Percentiles rank a stretch among this genome's conserved stretches.
These are phyloP conservation scores for Zygoascus sp. DNA, from an alignment of 1,139 yeast genomes.

Conservation along the genomic window DNA sequence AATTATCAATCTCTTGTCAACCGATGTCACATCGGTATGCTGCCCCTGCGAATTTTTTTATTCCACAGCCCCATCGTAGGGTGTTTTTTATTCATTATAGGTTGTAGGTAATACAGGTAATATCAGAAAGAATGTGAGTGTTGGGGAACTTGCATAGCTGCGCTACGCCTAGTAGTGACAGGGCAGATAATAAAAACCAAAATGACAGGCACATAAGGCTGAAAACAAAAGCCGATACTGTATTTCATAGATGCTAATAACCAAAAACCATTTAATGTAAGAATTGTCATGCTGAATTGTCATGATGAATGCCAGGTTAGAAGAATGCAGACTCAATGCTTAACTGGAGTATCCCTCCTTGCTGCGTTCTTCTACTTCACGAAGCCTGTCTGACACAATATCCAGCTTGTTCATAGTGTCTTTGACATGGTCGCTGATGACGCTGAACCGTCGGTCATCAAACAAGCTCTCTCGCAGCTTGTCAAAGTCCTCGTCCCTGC, in stretches of 20 bases:
- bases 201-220: too few species aligned
- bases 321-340: too few species aligned
- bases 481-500: slow-evolving; percentile 30
- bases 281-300: too few species aligned
- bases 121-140: not conserved
- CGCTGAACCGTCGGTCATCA: slow-evolving; percentile 42
- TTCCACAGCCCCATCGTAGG: not conserved
- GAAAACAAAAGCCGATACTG: too few species aligned
- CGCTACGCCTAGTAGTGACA: too few species aligned
- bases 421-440: slow-evolving; percentile 40
- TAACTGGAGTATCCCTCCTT: slow-evolving; percentile 8
- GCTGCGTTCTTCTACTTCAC: slow-evolving; percentile 34
- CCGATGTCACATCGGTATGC: too few species aligned
- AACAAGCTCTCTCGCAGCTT: slow-evolving; percentile 38
- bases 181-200: too few species aligned
- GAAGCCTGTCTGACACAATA: slow-evolving; percentile 41
- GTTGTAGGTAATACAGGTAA: slow-evolving; percentile 4
- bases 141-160: not conserved
- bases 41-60: too few species aligned
- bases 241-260: too few species aligned
- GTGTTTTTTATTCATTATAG: slow-evolving; percentile 1
- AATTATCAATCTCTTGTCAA: too few species aligned
- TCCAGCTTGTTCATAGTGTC: slow-evolving; percentile 41
- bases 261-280: too few species aligned
- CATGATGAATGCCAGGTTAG: too few species aligned